A percentile compares a stretch with the other conserved stretches of the same genome.
phyloP scores from a whole-genome alignment of 1,284 basidiomycete species.

The Schizophyllum amplum region DNA sequence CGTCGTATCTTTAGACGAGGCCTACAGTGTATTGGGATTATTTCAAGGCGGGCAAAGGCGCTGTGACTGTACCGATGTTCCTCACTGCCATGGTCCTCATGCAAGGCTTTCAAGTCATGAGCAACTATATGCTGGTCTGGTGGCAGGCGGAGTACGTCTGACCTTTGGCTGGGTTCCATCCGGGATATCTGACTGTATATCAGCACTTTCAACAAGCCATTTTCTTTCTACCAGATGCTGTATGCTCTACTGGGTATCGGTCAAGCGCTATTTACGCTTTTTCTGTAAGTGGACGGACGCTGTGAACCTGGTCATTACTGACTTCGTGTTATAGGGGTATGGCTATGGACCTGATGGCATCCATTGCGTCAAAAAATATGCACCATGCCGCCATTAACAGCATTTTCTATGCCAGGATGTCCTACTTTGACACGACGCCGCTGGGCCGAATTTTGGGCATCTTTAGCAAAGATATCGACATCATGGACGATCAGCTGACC shows the following conservation, averaged over 20 bases:
- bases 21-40: conserved; percentile 45
- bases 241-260: no score
- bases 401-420: conserved; percentile 73
- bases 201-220: conserved; percentile 39
- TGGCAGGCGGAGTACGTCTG: conserved; percentile 50
- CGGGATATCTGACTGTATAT: conserved; percentile 8
- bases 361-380: conserved; percentile 44
- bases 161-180: not conserved
- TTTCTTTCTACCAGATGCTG: conserved; percentile 67
- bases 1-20: not conserved
- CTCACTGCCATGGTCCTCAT: conserved; percentile 41
- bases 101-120: conserved; percentile 55
- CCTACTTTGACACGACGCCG: conserved; percentile 89
- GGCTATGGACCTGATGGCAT: conserved; percentile 49
- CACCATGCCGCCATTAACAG: conserved; percentile 48
- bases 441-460: conserved; percentile 87
- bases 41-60: conserved; percentile 45
- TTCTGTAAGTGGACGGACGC: conserved; percentile 12
- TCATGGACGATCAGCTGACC: conserved; percentile 70
- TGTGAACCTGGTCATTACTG: no score
- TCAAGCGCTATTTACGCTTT: not conserved
- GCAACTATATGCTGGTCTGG: conserved; percentile 68
- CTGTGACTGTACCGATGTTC: conserved; percentile 45
- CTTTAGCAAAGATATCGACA: conserved; percentile 64
- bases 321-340: conserved; percentile 47